These are phyloP conservation scores for Aspergillus viridinutans DNA, from an alignment of 2,329 filamentous ascomycete genomes.

Conservation along the genomic window DNA sequence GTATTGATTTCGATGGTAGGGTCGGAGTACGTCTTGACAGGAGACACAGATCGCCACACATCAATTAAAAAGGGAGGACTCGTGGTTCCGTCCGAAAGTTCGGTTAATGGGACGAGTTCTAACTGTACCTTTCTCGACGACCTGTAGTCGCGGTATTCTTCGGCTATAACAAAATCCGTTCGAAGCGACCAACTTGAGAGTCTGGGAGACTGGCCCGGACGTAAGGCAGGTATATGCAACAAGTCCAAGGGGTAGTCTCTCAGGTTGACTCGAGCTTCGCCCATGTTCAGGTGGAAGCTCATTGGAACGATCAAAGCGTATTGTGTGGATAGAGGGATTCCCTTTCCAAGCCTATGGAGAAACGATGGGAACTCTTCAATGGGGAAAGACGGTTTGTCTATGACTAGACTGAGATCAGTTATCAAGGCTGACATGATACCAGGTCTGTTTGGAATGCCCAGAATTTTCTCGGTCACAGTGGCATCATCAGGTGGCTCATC, in stretches of 20 bases:
- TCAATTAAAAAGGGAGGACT: slow-evolving; percentile 73
- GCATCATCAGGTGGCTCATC: slow-evolving; percentile 77
- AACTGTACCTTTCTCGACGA: slow-evolving; percentile 78
- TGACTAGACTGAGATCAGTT: slow-evolving; percentile 74
- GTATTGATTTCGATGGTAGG: slow-evolving; percentile 92
- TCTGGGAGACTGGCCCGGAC: slow-evolving; percentile 71
- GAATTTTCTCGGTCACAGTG: slow-evolving; percentile 77
- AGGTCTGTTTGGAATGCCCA: slow-evolving; percentile 80
- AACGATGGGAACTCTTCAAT: slow-evolving; percentile 77
- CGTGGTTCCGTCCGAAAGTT: slow-evolving; percentile 50
- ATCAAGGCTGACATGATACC: slow-evolving; percentile 76
- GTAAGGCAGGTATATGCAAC: slow-evolving; percentile 81
- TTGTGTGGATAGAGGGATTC: slow-evolving; percentile 86
- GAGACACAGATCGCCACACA: slow-evolving; percentile 84
- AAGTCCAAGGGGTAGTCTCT: slow-evolving; percentile 92
- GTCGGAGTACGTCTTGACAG: slow-evolving; percentile 94
- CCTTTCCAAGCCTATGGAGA: slow-evolving; percentile 87
- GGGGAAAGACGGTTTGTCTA: slow-evolving; percentile 93
- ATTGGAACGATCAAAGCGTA: slow-evolving; percentile 88
- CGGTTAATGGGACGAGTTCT: slow-evolving; percentile 72
- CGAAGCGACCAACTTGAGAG: slow-evolving; percentile 77
- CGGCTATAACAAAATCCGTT: slow-evolving; percentile 91
- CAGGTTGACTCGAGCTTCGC: slow-evolving; percentile 78
- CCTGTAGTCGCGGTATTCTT: slow-evolving; percentile 79
- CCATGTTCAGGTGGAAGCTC: slow-evolving; percentile 83